phyloP scores from a whole-genome alignment of 2,329 filamentous ascomycete genomes.

The Colletotrichum liriopes region DNA sequence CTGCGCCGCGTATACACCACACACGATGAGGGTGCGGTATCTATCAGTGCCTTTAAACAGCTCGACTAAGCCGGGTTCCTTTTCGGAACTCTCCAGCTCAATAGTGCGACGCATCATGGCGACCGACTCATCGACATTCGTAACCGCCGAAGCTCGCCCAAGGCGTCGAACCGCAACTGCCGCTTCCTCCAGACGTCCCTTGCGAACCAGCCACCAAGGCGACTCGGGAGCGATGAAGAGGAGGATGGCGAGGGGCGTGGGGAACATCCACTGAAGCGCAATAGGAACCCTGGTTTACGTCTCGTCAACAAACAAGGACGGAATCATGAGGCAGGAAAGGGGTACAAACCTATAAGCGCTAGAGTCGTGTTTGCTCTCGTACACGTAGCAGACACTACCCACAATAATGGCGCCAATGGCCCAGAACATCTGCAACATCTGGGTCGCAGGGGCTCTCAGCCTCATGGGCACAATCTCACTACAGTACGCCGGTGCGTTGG shows the following conservation, averaged over 20 bases:
- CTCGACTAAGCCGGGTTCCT: slow-evolving; percentile 65
- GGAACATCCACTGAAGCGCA: slow-evolving; percentile 73
- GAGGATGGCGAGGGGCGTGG: slow-evolving; percentile 66
- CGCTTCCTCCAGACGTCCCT: slow-evolving; percentile 62
- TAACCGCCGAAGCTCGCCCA: slow-evolving; percentile 49
- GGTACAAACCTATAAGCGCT: slow-evolving; percentile 44
- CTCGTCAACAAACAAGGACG: slow-evolving; percentile 49
- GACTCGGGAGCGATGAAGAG: slow-evolving; percentile 67
- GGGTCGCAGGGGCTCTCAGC: slow-evolving; percentile 71
- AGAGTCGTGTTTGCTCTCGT: slow-evolving; percentile 54
- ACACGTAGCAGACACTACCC: slow-evolving; percentile 68
- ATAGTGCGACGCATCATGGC: slow-evolving; percentile 61
- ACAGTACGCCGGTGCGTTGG: slow-evolving; percentile 76
- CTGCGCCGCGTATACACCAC: slow-evolving; percentile 71
- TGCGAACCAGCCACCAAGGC: slow-evolving; percentile 71
- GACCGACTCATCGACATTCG: slow-evolving; percentile 47
- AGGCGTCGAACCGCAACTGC: slow-evolving; percentile 63
- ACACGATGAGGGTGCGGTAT: slow-evolving; percentile 69
- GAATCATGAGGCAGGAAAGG: slow-evolving; percentile 35
- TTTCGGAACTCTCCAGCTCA: slow-evolving; percentile 66
- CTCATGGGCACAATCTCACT: slow-evolving; percentile 73
- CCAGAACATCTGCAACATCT: slow-evolving; percentile 79
- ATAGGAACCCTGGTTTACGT: slow-evolving; percentile 63
- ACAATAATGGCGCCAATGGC: slow-evolving; percentile 75
- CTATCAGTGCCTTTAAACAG: slow-evolving; percentile 70